A percentile compares a stretch with the other conserved stretches of the same genome.
These are phyloP conservation scores for Sporobolomyces pararoseus DNA, from an alignment of 768 basidiomycete species.

Conservation along the genomic window DNA sequence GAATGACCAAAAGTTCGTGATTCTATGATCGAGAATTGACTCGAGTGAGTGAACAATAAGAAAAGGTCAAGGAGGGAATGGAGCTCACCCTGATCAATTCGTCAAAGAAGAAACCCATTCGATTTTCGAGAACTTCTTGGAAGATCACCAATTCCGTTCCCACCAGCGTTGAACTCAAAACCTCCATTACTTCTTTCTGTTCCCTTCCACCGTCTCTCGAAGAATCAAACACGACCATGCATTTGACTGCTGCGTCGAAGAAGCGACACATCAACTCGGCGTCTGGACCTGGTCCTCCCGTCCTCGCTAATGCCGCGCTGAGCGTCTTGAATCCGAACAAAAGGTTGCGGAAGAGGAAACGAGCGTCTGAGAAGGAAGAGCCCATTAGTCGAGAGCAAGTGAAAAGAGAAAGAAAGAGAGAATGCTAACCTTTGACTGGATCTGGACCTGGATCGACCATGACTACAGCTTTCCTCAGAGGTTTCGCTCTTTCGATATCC, in stretches of 20 bases:
- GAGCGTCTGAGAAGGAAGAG: constrained; percentile 77
- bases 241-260: constrained; percentile 77
- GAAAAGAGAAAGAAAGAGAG: not conserved
- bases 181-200: constrained; percentile 75
- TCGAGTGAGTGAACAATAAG: not conserved
- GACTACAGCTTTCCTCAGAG: constrained; percentile 71
- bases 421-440: constrained; percentile 65
- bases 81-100: constrained; percentile 48
- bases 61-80: not conserved
- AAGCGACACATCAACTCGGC: constrained; percentile 81
- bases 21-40: constrained; percentile 60
- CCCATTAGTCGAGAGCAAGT: not conserved
- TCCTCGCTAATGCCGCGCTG: constrained; percentile 69
- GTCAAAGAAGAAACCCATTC: constrained; percentile 85
- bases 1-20: constrained; percentile 72
- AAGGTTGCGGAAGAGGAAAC: constrained; percentile 78
- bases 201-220: constrained; percentile 54
- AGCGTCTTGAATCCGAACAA: constrained; percentile 81
- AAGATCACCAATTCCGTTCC: constrained; percentile 88
- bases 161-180: constrained; percentile 54
- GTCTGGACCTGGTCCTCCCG: constrained; percentile 69
- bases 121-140: constrained; percentile 91
- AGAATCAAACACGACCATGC: constrained; percentile 76
- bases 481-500: constrained; percentile 77
- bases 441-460: constrained; percentile 79